phyloP scores from a whole-genome alignment of 768 basidiomycete genomes.

The Leccinum disarticulatum region DNA sequence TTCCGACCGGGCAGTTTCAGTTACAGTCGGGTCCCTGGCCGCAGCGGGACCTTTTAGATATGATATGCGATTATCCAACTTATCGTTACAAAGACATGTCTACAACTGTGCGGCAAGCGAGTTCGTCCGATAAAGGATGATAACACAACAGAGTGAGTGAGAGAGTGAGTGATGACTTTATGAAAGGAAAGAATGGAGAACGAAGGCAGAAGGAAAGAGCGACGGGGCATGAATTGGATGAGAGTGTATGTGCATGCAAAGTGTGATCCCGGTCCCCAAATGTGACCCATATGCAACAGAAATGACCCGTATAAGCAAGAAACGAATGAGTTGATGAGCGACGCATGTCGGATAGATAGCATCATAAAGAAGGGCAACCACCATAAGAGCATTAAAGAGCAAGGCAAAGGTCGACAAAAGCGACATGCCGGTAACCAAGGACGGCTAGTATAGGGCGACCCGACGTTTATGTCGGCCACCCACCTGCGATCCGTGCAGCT shows the following conservation, averaged over 20 bases:
- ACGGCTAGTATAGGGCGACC: neutral
- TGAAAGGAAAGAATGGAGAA: neutral
- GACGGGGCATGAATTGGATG: constrained; percentile 1
- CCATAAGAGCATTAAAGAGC: constrained; percentile 19
- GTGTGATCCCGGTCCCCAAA: constrained; percentile 11
- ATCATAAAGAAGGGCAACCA: constrained; percentile 15
- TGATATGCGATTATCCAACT: constrained; percentile 7
- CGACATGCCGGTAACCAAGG: neutral
- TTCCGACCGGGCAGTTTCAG: neutral
- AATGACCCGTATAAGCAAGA: constrained; percentile 1
- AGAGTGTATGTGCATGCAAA: constrained; percentile 7
- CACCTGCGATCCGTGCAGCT: constrained; percentile 71
- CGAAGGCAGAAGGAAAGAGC: constrained; percentile 7
- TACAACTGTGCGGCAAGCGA: neutral
- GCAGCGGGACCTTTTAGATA: constrained; percentile 9
- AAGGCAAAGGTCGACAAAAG: neutral
- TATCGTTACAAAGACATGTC: constrained; percentile 18
- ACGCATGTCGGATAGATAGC: constrained; percentile 14
- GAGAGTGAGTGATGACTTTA: neutral
- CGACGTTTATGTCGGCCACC: constrained; percentile 66
- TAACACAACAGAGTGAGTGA: constrained; percentile 10
- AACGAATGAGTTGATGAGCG: constrained; percentile 10
- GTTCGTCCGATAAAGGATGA: neutral
- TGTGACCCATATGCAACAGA: constrained; percentile 12
- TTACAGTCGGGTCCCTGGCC: neutral